Percentiles rank a stretch among this genome's conserved stretches.
Evolutionary conservation across 2,329 filamentous ascomycete genomes (phyloP).

Genomic region (Pezicula neosporulosa): DNA sequence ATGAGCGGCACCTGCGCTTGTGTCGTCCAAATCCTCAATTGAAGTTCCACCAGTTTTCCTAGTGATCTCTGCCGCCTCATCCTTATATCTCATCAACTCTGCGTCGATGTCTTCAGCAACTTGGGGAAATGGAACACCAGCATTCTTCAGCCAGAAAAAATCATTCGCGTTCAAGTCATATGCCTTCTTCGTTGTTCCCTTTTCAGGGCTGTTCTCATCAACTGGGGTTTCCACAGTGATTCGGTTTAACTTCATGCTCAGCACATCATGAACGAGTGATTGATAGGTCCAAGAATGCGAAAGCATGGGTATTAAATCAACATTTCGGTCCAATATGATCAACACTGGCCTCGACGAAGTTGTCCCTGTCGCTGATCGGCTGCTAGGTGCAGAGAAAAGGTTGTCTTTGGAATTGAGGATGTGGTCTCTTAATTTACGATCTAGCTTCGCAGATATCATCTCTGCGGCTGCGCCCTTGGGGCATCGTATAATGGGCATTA

Average conservation of each 20-base stretch:
- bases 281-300: conserved; percentile 93
- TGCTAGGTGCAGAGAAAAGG: conserved; percentile 66
- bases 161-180: conserved; percentile 90
- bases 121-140: conserved; percentile 85
- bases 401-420: conserved; percentile 98
- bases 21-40: conserved; percentile 89
- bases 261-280: conserved; percentile 75
- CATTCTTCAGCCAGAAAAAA: conserved; percentile 96
- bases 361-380: conserved; percentile 58
- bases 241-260: conserved; percentile 81
- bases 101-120: conserved; percentile 95
- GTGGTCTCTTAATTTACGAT: conserved; percentile 93
- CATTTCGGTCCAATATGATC: conserved; percentile 89
- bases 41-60: conserved; percentile 92
- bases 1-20: conserved; percentile 84
- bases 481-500: conserved; percentile 93
- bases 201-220: conserved; percentile 73
- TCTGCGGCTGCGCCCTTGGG: conserved; percentile 91
- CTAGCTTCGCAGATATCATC: conserved; percentile 89
- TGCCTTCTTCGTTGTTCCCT: conserved; percentile 76
- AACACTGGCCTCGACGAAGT: conserved; percentile 80
- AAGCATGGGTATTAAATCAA: conserved; percentile 97
- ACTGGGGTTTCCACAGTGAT: conserved; percentile 86
- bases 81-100: conserved; percentile 91
- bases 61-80: conserved; percentile 90